These are phyloP conservation scores for Pinus tabuliformis DNA, from an alignment of 75 land plant genomes.

Conservation along the genomic window DNA sequence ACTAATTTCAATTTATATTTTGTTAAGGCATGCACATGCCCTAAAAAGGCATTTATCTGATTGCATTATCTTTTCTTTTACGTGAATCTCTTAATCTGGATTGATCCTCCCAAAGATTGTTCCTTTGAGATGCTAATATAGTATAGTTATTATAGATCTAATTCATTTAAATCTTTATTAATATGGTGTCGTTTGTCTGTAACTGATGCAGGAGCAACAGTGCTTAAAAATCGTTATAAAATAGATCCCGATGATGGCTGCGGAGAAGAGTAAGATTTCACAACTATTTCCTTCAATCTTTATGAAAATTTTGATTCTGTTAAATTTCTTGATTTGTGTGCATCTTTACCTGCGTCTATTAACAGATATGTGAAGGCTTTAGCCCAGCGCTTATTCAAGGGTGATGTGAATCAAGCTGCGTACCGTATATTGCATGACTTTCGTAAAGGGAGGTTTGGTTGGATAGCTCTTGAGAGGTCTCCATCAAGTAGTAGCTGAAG, in stretches of 20 bases:
- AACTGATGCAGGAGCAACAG: conserved; percentile 46
- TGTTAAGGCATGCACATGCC: background rate
- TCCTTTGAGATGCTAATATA: background rate
- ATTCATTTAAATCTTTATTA: too few relatives aligned
- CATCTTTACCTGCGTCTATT: background rate
- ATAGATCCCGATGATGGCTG: conserved; percentile 49
- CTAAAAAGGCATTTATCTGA: background rate
- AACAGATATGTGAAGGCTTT: conserved; percentile 74
- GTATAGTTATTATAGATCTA: background rate
- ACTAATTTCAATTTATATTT: too few relatives aligned
- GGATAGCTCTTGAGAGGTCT: conserved; percentile 87
- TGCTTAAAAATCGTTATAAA: conserved; percentile 68
- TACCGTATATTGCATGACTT: conserved; percentile 76
- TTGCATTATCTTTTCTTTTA: background rate
- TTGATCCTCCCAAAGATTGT: background rate
- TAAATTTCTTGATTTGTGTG: background rate
- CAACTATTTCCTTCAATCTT: background rate
- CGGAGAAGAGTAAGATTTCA: conserved; percentile 67
- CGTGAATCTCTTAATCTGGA: background rate
- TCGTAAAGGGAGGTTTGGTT: conserved; percentile 88
- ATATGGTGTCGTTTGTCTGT: too few relatives aligned
- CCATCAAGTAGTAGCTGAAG: conserved; percentile 14
- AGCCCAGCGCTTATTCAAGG: conserved; percentile 68
- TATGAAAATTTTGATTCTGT: background rate
- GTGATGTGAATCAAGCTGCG: conserved; percentile 88